Evolutionary conservation across 352 stramenopile species (phyloP), one percentile per base, ranked within the genome.

Genomic region (Globisporangium mamillatum): DNA sequence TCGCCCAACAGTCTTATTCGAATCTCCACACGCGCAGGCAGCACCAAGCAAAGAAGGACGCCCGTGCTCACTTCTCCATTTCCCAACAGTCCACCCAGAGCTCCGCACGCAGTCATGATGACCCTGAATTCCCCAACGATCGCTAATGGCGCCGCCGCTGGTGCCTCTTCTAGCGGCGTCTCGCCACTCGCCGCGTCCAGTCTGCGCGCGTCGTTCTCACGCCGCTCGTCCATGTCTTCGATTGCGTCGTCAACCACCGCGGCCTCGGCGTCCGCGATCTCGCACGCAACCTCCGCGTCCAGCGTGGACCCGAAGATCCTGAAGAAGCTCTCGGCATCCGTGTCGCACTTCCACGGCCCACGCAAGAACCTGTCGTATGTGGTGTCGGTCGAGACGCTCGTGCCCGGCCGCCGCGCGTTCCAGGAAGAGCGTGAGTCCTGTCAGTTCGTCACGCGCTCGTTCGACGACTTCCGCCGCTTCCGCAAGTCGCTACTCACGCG

Each of bases 341-440:
- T 93, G 34, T 90, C 82, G 50, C 82, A 90, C 61, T 85, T 82
- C 62, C 80, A 86, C 24, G 86, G 86, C 1, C 66, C 81, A 52
- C 81, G 82, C 71, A 91, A 82, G 76, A 90, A 90, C 69, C 69
- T 90, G n/a, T 87, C 81, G 55, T 94, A 89, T 50, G 80, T 92
- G 24, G 85, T 94, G 60, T 92, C 84, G 6, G 83, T 94, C 57
- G 84, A 93, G 67, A 86, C 82, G 63, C 75, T 92, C 41, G 81
- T 89, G 57, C 81, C 82, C 0, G 79, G 83, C 41, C 78, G 78
- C 32, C 74, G 78, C 54, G 75, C 77, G 32, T 83, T 88, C 63
- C 79, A 75, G 48, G 80, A 91, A 44, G 78, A 90, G 67, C 84
- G 83, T 66, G 76, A 87, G 69, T 90, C 86, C 36, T 90, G 84